A percentile compares a stretch with the other conserved stretches of the same genome.
Evolutionary conservation across 805 yeast species (phyloP).

Genomic region (Ogataea chonburiensis): DNA sequence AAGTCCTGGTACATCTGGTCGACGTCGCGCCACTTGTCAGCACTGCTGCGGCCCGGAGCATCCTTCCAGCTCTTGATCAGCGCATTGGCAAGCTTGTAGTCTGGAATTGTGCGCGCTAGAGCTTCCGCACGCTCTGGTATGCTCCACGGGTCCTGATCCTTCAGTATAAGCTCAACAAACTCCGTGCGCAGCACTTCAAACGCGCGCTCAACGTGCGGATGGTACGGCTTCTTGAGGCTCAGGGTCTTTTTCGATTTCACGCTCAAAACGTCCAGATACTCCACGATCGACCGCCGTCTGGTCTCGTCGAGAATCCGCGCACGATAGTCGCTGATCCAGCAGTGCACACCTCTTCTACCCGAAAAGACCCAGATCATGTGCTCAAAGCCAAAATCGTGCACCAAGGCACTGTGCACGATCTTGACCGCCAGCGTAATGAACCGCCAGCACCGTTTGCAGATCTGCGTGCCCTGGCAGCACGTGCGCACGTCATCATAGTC

Average conservation of each 20-base stretch:
- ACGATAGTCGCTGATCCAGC: slow-evolving; percentile 90
- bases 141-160: slow-evolving; percentile 88
- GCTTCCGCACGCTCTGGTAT: slow-evolving; percentile 53
- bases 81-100: slow-evolving; percentile 50
- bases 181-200: slow-evolving; percentile 60
- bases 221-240: slow-evolving; percentile 72
- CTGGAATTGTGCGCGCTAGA: slow-evolving; percentile 62
- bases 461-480: slow-evolving; percentile 82
- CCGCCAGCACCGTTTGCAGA: slow-evolving; percentile 90
- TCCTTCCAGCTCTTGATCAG: slow-evolving; percentile 59
- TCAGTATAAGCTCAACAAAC: slow-evolving; percentile 64
- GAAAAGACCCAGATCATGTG: slow-evolving; percentile 93
- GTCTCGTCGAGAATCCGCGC: slow-evolving; percentile 75
- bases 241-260: slow-evolving; percentile 49
- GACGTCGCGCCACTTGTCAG: slow-evolving; percentile 78
- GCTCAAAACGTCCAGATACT: slow-evolving; percentile 74
- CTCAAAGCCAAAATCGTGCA: slow-evolving; percentile 86
- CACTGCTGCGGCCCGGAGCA: slow-evolving; percentile 51
- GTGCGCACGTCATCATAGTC: slow-evolving; percentile 94
- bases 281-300: slow-evolving; percentile 74
- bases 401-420: slow-evolving; percentile 66
- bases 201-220: slow-evolving; percentile 82
- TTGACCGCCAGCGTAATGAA: slow-evolving; percentile 83
- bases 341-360: slow-evolving; percentile 98
- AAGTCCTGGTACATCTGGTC: slow-evolving; percentile 46